These are phyloP conservation scores for Kuraishia molischiana DNA, from an alignment of 805 yeast species.

Conservation along the genomic window DNA sequence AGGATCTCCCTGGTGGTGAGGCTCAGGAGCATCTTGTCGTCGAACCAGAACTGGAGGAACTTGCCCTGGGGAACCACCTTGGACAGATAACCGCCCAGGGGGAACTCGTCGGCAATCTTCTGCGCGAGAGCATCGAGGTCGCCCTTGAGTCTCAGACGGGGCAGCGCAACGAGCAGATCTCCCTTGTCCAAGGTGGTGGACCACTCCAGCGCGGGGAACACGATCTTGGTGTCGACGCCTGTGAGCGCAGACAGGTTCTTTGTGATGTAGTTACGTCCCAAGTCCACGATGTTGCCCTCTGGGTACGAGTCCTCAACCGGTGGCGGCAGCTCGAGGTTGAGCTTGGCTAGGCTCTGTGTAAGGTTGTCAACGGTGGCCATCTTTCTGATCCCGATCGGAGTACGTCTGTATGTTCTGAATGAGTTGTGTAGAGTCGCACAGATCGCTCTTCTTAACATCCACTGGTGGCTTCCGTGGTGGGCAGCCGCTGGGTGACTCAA, in stretches of 20 bases:
- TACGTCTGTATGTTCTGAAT: too few species aligned
- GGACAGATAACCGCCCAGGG: constrained; percentile 57
- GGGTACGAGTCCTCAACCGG: constrained; percentile 57
- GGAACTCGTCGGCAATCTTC: constrained; percentile 74
- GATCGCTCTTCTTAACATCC: too few species aligned
- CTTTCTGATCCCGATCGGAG: too few species aligned
- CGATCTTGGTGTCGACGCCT: constrained; percentile 57
- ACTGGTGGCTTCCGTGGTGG: too few species aligned
- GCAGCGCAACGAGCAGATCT: constrained; percentile 86
- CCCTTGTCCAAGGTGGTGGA: constrained; percentile 84
- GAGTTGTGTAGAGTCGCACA: too few species aligned
- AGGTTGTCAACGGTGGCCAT: constrained; percentile 12
- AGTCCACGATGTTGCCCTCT: constrained; percentile 70
- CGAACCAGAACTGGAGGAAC: constrained; percentile 82
- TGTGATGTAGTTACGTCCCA: constrained; percentile 84
- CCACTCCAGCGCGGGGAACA: constrained; percentile 82
- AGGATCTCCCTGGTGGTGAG: constrained; percentile 65
- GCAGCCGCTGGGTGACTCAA: too few species aligned
- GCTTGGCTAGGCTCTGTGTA: constrained; percentile 12
- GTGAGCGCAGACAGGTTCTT: constrained; percentile 65
- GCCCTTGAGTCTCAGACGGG: constrained; percentile 80
- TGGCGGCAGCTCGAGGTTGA: constrained; percentile 27
- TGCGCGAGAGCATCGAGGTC: constrained; percentile 66
- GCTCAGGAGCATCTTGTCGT: constrained; percentile 53
- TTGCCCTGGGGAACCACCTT: constrained; percentile 81